Base-by-base conservation (phyloP, 2,329 filamentous ascomycete genomes). In the Zymoseptoria pseudotritici region DNA sequence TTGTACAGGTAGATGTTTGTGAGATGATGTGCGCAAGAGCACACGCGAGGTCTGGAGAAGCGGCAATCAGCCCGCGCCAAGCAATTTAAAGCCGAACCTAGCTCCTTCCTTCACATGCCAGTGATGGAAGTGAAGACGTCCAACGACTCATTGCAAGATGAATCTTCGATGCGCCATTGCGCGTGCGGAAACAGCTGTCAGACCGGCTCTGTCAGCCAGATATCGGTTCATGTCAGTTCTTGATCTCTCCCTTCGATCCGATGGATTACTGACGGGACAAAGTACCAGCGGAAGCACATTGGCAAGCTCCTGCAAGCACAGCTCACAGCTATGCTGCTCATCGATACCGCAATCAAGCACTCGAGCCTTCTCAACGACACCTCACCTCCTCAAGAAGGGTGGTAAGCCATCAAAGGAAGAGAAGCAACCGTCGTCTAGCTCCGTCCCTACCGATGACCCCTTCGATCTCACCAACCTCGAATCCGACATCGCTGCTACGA, bases 401-500 rank as follows among this genome's bases (percentile, higher is more conserved):
- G 80, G 76, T 26, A 83, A 84, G 66, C 78, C 79, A 56, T 77
- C 77, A 56, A 73, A 75, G 31, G 71, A 76, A 20, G 67, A 71
- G 46, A 66, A 67, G 54, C 65, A 66, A 52, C 63, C 73, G 20
- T 67, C 71, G 19, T 49, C 67, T n/a, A 55, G 60, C 71, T 26
- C 55, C 13, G 46, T 54, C 21, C 51, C 61, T 13, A 73, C 71
- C 13, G 79, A 80, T 58, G 83, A 88, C 68, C 82, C 85, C 1
- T 83, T 79, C 69, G 84, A 89, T 72, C 82, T 88, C 66, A 78
- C 81, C 4, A 72, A 75, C 9, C 75, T 89, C 2, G 78, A 87
- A 63, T 68, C 75, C 0, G 79, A 82, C 9, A 84, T 89, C 57
- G 74, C 79, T 11, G 78, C 78, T 58, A 78, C 81, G 0, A 74